Percentiles rank a stretch among this genome's conserved stretches.
Evolutionary conservation across 164 flowering plant genomes (phyloP).

Genomic region (Hamamelis virginiana): DNA sequence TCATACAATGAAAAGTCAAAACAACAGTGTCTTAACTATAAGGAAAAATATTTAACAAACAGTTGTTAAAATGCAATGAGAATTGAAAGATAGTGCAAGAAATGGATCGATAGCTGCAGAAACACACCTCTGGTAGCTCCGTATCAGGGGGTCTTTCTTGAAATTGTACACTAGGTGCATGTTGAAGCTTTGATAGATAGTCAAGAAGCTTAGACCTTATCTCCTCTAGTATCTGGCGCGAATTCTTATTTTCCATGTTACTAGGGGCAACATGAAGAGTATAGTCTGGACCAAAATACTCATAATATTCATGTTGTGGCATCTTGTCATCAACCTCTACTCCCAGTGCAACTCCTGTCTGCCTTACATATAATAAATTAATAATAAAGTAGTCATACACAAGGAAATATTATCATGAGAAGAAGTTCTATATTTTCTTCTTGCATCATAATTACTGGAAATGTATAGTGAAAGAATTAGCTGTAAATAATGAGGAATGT

Average conservation of each 20-base stretch:
- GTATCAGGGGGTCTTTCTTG: slow-evolving; percentile 80
- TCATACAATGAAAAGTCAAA: too few relatives aligned
- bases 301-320: slow-evolving; percentile 83
- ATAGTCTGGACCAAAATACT: slow-evolving; percentile 87
- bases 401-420: too few relatives aligned
- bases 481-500: too few relatives aligned
- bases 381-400: too few relatives aligned
- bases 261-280: slow-evolving; percentile 87
- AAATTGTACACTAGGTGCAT: slow-evolving; percentile 84
- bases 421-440: too few relatives aligned
- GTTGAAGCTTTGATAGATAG: slow-evolving; percentile 65
- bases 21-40: too few relatives aligned
- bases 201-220: slow-evolving; percentile 68
- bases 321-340: slow-evolving; percentile 79
- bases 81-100: neutral
- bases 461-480: too few relatives aligned
- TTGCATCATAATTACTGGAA: too few relatives aligned
- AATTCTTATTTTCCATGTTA: slow-evolving; percentile 88
- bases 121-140: slow-evolving; percentile 67
- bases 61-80: too few relatives aligned
- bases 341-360: slow-evolving; percentile 89
- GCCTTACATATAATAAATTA: neutral
- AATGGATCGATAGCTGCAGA: neutral
- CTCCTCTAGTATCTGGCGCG: slow-evolving; percentile 58
- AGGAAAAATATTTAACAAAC: too few relatives aligned